phyloP scores from a whole-genome alignment of 2,329 filamentous ascomycete genomes.

The Fusarium sp. region DNA sequence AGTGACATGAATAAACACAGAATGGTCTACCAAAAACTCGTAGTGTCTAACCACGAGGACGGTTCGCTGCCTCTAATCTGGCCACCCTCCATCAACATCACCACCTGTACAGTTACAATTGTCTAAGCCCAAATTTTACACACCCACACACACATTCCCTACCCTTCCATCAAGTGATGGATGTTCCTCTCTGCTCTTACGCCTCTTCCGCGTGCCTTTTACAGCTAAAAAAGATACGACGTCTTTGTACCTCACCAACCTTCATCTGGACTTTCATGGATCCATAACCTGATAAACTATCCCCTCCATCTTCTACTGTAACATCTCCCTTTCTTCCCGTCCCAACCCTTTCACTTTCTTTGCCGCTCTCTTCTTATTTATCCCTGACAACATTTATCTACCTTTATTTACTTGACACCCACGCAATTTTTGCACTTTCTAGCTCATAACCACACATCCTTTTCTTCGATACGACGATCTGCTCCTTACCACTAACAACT shows the following conservation, averaged over 20 bases:
- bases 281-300: slow-evolving; percentile 21
- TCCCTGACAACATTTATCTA: slow-evolving; percentile 7
- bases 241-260: slow-evolving; percentile 31
- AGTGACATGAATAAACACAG: slow-evolving; percentile 6
- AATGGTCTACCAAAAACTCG: not conserved
- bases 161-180: slow-evolving; percentile 27
- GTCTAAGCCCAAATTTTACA: slow-evolving; percentile 26
- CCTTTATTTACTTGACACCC: slow-evolving; percentile 13
- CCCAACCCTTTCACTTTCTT: slow-evolving; percentile 32
- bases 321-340: slow-evolving; percentile 16
- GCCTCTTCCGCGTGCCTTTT: slow-evolving; percentile 32
- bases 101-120: slow-evolving; percentile 9
- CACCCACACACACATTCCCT: slow-evolving; percentile 30
- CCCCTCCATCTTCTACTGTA: slow-evolving; percentile 12
- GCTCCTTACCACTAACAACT: slow-evolving; percentile 1
- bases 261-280: slow-evolving; percentile 3
- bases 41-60: not conserved
- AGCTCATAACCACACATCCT: not conserved
- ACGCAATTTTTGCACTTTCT: slow-evolving; percentile 8
- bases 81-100: slow-evolving; percentile 23
- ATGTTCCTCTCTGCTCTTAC: slow-evolving; percentile 22
- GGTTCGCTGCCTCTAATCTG: not conserved
- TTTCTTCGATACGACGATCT: not conserved
- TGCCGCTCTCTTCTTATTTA: slow-evolving; percentile 13
- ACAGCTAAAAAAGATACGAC: slow-evolving; percentile 3